Percentiles rank a stretch among this genome's conserved stretches.
These are phyloP conservation scores for Cercospora citrullina DNA, from an alignment of 2,329 filamentous ascomycete genomes.

Conservation along the genomic window DNA sequence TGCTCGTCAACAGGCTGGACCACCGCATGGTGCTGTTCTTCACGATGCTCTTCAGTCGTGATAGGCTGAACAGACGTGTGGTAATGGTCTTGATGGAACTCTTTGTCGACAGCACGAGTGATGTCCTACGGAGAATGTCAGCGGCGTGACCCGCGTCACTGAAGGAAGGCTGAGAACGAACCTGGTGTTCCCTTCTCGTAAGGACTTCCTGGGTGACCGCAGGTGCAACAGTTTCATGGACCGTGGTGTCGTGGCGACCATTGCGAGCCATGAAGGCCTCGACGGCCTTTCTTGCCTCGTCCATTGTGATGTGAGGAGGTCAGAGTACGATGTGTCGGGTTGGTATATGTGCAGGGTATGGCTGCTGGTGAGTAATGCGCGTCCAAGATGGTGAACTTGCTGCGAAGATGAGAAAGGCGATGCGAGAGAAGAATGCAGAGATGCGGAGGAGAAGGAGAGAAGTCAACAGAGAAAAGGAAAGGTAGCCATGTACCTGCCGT, in stretches of 20 bases:
- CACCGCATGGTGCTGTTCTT: constrained; percentile 63
- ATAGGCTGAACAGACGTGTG: constrained; percentile 70
- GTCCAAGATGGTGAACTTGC: not conserved
- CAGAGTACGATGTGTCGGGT: constrained; percentile 20
- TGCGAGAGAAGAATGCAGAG: not conserved
- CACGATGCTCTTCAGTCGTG: constrained; percentile 54
- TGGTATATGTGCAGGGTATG: constrained; percentile 10
- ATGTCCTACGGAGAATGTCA: constrained; percentile 10
- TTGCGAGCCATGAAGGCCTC: constrained; percentile 59
- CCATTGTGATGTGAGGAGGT: constrained; percentile 50
- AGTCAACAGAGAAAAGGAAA: not conserved
- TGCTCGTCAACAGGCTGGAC: constrained; percentile 60
- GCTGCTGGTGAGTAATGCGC: constrained; percentile 10
- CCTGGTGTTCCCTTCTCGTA: constrained; percentile 54
- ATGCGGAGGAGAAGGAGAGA: not conserved
- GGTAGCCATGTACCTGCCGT: not conserved
- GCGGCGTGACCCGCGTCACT: not conserved
- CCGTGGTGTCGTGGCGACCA: constrained; percentile 67
- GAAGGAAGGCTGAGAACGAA: not conserved
- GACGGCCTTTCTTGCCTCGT: constrained; percentile 65
- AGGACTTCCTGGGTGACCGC: constrained; percentile 51
- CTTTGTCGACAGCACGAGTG: constrained; percentile 52
- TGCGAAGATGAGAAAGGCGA: constrained; percentile 8
- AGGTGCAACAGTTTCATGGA: constrained; percentile 64
- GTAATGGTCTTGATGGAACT: constrained; percentile 71